Percentiles rank a stretch among this genome's conserved stretches.
phyloP scores from a whole-genome alignment of 2,329 filamentous ascomycete species.

The Beauveria caledonica region DNA sequence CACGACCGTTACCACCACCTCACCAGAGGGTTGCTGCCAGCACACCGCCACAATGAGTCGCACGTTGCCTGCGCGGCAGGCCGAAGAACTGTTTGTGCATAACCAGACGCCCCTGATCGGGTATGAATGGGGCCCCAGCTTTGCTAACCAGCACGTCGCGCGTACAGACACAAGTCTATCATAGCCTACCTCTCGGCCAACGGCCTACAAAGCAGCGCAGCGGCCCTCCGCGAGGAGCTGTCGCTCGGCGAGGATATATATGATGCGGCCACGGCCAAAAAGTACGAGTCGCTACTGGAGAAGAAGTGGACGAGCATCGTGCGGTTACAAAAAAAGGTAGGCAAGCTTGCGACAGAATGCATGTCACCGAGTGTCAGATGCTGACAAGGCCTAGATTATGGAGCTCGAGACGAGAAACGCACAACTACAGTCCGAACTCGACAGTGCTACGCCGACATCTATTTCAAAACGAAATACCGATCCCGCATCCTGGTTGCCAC shows the following conservation, averaged over 20 bases:
- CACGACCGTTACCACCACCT: neutral
- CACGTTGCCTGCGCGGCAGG: constrained; percentile 70
- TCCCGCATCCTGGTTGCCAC: constrained; percentile 78
- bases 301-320: constrained; percentile 99
- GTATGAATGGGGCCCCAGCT: neutral
- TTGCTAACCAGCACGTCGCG: constrained; percentile 10
- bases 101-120: neutral
- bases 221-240: constrained; percentile 69
- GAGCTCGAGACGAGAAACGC: constrained; percentile 74
- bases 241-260: constrained; percentile 61
- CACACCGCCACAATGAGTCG: constrained; percentile 51
- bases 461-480: constrained; percentile 76
- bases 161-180: constrained; percentile 76
- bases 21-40: constrained; percentile 1
- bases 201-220: constrained; percentile 61
- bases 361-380: no score
- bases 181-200: constrained; percentile 77
- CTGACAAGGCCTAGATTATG: constrained; percentile 60
- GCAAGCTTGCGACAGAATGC: constrained; percentile 11
- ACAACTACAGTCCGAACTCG: constrained; percentile 71
- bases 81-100: constrained; percentile 72
- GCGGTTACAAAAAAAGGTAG: constrained; percentile 86
- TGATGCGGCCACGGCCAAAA: constrained; percentile 76
- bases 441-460: constrained; percentile 69
- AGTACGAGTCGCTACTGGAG: constrained; percentile 88